Base-by-base conservation (phyloP, 164 flowering plant genomes). In the Piper longum region DNA sequence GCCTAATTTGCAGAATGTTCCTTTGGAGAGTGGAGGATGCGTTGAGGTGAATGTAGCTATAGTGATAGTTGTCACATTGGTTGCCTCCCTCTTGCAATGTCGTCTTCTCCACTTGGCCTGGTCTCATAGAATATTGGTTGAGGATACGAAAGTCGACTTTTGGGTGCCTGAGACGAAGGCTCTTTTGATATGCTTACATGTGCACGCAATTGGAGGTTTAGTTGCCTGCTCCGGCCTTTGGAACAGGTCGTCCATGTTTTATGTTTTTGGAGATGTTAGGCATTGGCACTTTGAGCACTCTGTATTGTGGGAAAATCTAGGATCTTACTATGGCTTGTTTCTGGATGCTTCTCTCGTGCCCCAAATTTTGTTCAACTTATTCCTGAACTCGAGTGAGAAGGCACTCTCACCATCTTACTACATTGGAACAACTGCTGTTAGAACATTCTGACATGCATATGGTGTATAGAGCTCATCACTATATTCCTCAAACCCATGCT, bases 301-400 rank as follows among this genome's bases (percentile, higher is more conserved):
- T 12, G n/a, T 78, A 13, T 81, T 74, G 12, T 81, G 75, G 82
- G 70, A 64, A 14, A 72, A 71, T 67, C 62, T 82, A 43, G 76
- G 70, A 69, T 81, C 88, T 14, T 87, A 80, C 64, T 80, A 74
- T 12, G 88, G 88, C n/a, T 72, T 87, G 72, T 69, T 81, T 45
- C 74, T 81, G 54, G 90, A 85, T 62, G 78, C 82, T 36, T 87
- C 82, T 59, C 85, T 87, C 3, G 65, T 85, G 48, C 90, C 95
- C 55, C 90, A 85, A 67, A 75, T 87, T 60, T 62, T 83, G 17
- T 68, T 82, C 64, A 87, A 85, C 73, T 17, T 81, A 4, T 76
- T 87, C 69, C 51, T 13, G 26, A 67, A 76, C 73, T 72, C 83
- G 0, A 69, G 16, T 43, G 81, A 77, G 19, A 80, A 60, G 36